Evolutionary conservation across 2,329 filamentous ascomycete genomes (phyloP), one percentile per base, ranked within the genome.

Genomic region (Fusarium sp.): DNA sequence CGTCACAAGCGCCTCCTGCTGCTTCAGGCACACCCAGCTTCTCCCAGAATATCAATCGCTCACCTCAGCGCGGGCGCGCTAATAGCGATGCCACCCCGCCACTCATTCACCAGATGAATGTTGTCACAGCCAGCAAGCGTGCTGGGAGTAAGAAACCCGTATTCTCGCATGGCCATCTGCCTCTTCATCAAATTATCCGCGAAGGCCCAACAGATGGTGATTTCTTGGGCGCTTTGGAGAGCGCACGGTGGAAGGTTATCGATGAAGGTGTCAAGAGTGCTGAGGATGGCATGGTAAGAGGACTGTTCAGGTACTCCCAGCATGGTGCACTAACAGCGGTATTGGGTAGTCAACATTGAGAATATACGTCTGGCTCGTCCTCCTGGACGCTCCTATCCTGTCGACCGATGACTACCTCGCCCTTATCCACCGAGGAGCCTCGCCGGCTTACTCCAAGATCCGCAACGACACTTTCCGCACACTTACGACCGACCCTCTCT

Each of bases 381-480:
- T 99, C 18, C 92, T 99, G 77, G 94, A 98, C 80, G 92, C 95
- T 38, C 92, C 94, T 12, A 91, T 97, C 48, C 86, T 98, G 72
- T 89, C 92, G 49, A 98, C 96, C 66, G 94, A 98, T 78, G 89
- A 92, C 70, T 99, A 99, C 82, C 93, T 98, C 74, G 89, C 90
- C 65, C 92, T 98, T 49, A 93, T 99, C 74, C 95, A 97, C 80
- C 94, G 96, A 73, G 96, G 96, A 72, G 93, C 96, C 31, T 98
- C 96, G 7, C 95, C 96, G 2, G 95, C 95, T 51, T 98, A 99
- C 84, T 91, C 94, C 79, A 99, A 99, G 85, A 99, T 99, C 80
- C 94, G 95, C 81, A 98, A 99, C 83, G 96, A 99, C 82, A 98
- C 96, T 45, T 98, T 98, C 82, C 94, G 96, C 77, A 99, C 96